phyloP scores from a whole-genome alignment of 2,329 filamentous ascomycete genomes.

The Albophoma yamanashiensis region DNA sequence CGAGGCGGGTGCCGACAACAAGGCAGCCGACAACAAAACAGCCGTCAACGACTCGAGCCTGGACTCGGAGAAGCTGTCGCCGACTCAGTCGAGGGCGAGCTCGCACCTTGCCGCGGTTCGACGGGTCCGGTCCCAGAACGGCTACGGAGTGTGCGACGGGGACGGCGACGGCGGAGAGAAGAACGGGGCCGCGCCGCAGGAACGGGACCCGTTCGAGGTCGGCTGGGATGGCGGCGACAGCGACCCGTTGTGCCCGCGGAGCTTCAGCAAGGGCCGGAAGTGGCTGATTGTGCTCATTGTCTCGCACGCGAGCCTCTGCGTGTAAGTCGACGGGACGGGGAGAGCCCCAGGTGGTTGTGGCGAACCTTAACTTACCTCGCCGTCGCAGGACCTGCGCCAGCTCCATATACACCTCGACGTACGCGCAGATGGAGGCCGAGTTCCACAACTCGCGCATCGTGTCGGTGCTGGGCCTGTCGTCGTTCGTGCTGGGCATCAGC shows the following conservation, averaged over 20 bases:
- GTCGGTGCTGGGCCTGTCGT: conserved; percentile 69
- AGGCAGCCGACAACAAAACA: neutral
- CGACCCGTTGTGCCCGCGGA: conserved; percentile 67
- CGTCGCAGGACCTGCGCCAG: conserved; percentile 61
- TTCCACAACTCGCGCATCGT: conserved; percentile 62
- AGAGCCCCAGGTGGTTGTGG: neutral
- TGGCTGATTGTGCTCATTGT: conserved; percentile 73
- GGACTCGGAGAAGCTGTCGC: neutral
- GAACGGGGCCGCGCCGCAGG: conserved; percentile 2
- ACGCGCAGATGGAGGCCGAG: conserved; percentile 63
- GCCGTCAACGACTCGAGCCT: neutral
- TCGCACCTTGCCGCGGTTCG: neutral
- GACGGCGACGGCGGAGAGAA: conserved; percentile 5
- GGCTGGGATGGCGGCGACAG: conserved; percentile 59
- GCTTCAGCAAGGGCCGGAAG: conserved; percentile 53
- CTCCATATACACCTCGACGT: conserved; percentile 83
- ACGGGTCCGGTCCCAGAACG: conserved; percentile 28
- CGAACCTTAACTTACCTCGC: neutral
- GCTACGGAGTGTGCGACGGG: conserved; percentile 29
- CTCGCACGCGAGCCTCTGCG: conserved; percentile 65
- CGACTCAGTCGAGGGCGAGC: neutral
- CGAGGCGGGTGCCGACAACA: neutral
- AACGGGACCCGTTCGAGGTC: conserved; percentile 53
- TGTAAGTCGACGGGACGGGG: conserved; percentile 50
- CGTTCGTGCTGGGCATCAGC: conserved; percentile 69